phyloP scores from a whole-genome alignment of 2,329 filamentous ascomycete species.

The Tolypocladium amazonense region DNA sequence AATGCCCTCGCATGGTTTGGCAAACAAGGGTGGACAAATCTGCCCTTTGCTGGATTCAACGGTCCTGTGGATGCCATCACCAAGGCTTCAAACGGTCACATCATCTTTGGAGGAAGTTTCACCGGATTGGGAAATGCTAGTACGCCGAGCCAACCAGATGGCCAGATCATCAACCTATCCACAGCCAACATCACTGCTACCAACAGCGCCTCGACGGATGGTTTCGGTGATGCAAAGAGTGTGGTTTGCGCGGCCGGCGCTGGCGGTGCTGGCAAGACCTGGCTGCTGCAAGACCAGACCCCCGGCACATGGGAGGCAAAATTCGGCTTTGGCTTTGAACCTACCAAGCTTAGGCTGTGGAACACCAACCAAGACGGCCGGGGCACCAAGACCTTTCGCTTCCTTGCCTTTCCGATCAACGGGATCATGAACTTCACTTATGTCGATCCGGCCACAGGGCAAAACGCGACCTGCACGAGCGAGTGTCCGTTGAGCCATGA shows the following conservation, averaged over 20 bases:
- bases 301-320: slow-evolving; percentile 75
- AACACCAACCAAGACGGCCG: slow-evolving; percentile 79
- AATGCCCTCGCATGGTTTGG: slow-evolving; percentile 80
- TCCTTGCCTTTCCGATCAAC: slow-evolving; percentile 72
- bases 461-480: slow-evolving; percentile 63
- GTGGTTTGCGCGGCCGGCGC: slow-evolving; percentile 65
- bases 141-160: slow-evolving; percentile 53
- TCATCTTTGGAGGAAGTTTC: slow-evolving; percentile 87
- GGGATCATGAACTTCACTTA: slow-evolving; percentile 97
- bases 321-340: slow-evolving; percentile 76
- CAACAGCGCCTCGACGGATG: slow-evolving; percentile 48
- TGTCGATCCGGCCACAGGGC: slow-evolving; percentile 60
- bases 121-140: slow-evolving; percentile 77
- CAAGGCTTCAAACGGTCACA: slow-evolving; percentile 68
- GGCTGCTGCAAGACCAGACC: slow-evolving; percentile 62
- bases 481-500: slow-evolving; percentile 76
- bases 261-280: slow-evolving; percentile 67
- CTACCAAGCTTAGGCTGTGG: slow-evolving; percentile 76
- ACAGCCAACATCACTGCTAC: slow-evolving; percentile 63
- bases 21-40: slow-evolving; percentile 59
- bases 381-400: slow-evolving; percentile 81
- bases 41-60: slow-evolving; percentile 92
- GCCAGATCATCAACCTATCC: slow-evolving; percentile 74
- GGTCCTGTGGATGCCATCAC: slow-evolving; percentile 80
- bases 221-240: slow-evolving; percentile 66